Percentiles rank a stretch among this genome's conserved stretches.
Evolutionary conservation across 2,329 filamentous ascomycete genomes (phyloP).

Genomic region (Arthrobotrys iridis): DNA sequence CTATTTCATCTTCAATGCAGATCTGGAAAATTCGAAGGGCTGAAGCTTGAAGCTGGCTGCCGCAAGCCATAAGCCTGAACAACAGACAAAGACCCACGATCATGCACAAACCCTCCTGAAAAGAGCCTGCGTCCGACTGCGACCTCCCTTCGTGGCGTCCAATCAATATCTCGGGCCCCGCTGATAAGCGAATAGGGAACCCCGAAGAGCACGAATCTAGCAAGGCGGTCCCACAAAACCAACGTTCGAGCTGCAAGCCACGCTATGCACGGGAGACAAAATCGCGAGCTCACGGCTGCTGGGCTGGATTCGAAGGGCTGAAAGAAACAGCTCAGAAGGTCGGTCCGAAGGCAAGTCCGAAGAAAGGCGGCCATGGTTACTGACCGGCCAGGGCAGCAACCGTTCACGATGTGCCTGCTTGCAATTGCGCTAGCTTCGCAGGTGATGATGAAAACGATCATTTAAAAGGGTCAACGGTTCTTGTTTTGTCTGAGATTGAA

Average conservation of each 20-base stretch:
- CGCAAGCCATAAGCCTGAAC: too few relatives aligned
- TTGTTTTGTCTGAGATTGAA: not conserved
- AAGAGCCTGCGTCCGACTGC: not conserved
- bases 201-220: slow-evolving; percentile 11
- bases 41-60: too few relatives aligned
- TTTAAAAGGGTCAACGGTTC: slow-evolving; percentile 26
- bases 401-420: too few relatives aligned
- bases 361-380: not conserved
- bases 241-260: not conserved
- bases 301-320: not conserved
- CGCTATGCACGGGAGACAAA: not conserved
- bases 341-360: not conserved
- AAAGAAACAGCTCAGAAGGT: not conserved
- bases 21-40: not conserved
- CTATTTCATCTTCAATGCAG: too few relatives aligned
- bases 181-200: slow-evolving; percentile 4
- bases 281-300: not conserved
- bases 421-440: too few relatives aligned
- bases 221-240: slow-evolving; percentile 12
- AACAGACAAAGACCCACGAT: not conserved
- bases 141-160: slow-evolving; percentile 13
- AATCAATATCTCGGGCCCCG: slow-evolving; percentile 12
- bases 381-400: too few relatives aligned
- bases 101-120: too few relatives aligned
- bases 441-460: not conserved